These are phyloP conservation scores for Xylaria hypoxylon DNA, from an alignment of 2,329 filamentous ascomycete species.

Conservation along the genomic window DNA sequence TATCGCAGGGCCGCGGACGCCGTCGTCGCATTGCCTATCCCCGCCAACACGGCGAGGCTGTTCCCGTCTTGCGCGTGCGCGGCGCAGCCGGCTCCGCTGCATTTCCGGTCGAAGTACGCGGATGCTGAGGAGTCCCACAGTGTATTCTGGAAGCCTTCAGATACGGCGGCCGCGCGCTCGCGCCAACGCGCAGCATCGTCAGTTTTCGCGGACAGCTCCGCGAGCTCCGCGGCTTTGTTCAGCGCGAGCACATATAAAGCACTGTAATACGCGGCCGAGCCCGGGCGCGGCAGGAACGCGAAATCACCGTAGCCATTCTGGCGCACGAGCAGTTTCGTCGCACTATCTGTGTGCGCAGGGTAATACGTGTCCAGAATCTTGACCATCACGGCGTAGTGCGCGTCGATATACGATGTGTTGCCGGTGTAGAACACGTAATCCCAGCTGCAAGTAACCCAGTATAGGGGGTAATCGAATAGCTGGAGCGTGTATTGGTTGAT, in stretches of 20 bases:
- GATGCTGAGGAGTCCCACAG: slow-evolving; percentile 58
- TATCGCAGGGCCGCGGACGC: slow-evolving; percentile 56
- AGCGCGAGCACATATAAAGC: slow-evolving; percentile 62
- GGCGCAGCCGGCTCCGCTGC: slow-evolving; percentile 44
- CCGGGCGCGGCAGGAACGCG: slow-evolving; percentile 61
- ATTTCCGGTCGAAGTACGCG: slow-evolving; percentile 60
- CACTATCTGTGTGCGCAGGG: slow-evolving; percentile 54
- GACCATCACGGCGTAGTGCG: slow-evolving; percentile 57
- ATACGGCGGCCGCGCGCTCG: slow-evolving; percentile 52
- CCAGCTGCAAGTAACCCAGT: slow-evolving; percentile 63
- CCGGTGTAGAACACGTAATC: slow-evolving; percentile 64
- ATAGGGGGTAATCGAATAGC: slow-evolving; percentile 65
- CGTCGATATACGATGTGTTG: slow-evolving; percentile 55
- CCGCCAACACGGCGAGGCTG: slow-evolving; percentile 58
- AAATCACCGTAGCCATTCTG: slow-evolving; percentile 62
- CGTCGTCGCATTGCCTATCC: slow-evolving; percentile 48
- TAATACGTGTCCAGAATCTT: slow-evolving; percentile 61
- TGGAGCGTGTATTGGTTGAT: slow-evolving; percentile 62
- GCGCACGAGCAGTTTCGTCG: slow-evolving; percentile 58
- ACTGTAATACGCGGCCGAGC: slow-evolving; percentile 65
- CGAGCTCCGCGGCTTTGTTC: slow-evolving; percentile 57
- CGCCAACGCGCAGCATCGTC: slow-evolving; percentile 56
- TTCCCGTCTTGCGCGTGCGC: slow-evolving; percentile 65
- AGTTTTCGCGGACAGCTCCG: slow-evolving; percentile 45
- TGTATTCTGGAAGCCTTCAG: slow-evolving; percentile 52